Percentiles rank a stretch among this genome's conserved stretches.
Conservation (phyloP, 2,329 filamentous ascomycete species). For the Neopestalotiopsis clavispora region DNA sequence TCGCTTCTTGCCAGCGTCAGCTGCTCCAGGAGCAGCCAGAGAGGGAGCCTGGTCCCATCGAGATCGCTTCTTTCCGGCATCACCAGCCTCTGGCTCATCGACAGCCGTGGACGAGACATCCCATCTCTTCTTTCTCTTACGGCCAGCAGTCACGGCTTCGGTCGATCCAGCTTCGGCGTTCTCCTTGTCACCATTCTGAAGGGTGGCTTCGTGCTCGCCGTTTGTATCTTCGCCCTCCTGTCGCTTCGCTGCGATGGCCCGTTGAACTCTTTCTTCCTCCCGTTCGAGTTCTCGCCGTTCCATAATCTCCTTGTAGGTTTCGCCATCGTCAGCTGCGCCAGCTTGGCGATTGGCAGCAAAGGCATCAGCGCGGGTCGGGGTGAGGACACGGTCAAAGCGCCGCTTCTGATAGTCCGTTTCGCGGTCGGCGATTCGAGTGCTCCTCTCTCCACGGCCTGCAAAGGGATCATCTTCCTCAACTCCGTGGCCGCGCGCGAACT, state of each 20-base stretch:
- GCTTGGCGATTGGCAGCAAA: slow-evolving; percentile 78
- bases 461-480: slow-evolving; percentile 93
- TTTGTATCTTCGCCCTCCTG: slow-evolving; percentile 61
- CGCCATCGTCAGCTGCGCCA: slow-evolving; percentile 70
- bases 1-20: slow-evolving; percentile 70
- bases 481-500: slow-evolving; percentile 83
- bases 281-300: slow-evolving; percentile 86
- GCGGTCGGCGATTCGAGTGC: slow-evolving; percentile 87
- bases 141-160: slow-evolving; percentile 62
- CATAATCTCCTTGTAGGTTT: slow-evolving; percentile 91
- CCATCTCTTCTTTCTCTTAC: slow-evolving; percentile 95
- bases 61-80: slow-evolving; percentile 71
- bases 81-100: slow-evolving; percentile 53
- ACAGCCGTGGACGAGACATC: slow-evolving; percentile 70
- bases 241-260: slow-evolving; percentile 76
- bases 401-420: slow-evolving; percentile 98
- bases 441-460: slow-evolving; percentile 81
- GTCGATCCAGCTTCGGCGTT: slow-evolving; percentile 73
- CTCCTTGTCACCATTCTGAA: slow-evolving; percentile 78
- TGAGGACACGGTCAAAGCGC: slow-evolving; percentile 85
- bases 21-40: slow-evolving; percentile 51
- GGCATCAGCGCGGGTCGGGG: slow-evolving; percentile 83
- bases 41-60: slow-evolving; percentile 86
- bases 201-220: slow-evolving; percentile 69
- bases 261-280: slow-evolving; percentile 87